Evolutionary conservation across 306 rosid species (phyloP).

Genomic region (Comarum palustre): DNA sequence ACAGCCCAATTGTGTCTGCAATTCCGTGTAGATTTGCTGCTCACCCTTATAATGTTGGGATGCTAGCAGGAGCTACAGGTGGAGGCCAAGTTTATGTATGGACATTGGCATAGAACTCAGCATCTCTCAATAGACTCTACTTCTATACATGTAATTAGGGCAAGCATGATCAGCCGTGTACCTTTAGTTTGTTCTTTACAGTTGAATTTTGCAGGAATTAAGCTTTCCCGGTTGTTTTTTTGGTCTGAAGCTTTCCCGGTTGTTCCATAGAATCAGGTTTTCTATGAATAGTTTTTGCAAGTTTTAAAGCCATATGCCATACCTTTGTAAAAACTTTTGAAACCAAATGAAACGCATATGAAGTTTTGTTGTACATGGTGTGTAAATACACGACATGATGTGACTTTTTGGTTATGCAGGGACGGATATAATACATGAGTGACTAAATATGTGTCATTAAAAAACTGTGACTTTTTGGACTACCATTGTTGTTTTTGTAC

Average conservation of each 20-base stretch:
- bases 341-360: too few relatives aligned
- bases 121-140: neutral
- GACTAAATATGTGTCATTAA: too few relatives aligned
- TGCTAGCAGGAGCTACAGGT: slow-evolving; percentile 46
- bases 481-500: neutral
- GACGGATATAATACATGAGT: too few relatives aligned
- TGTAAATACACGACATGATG: too few relatives aligned
- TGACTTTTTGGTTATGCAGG: too few relatives aligned
- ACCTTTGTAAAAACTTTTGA: too few relatives aligned
- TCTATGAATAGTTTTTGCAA: neutral
- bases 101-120: slow-evolving; percentile 19
- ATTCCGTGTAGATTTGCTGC: slow-evolving; percentile 77
- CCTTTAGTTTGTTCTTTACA: neutral
- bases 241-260: too few relatives aligned
- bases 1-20: slow-evolving; percentile 66
- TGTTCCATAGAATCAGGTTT: neutral
- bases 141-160: neutral
- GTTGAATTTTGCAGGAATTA: neutral
- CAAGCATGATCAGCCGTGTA: neutral
- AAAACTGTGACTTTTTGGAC: too few relatives aligned
- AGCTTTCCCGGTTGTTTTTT: neutral
- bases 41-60: slow-evolving; percentile 49
- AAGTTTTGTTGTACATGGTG: too few relatives aligned
- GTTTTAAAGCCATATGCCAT: neutral
- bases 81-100: slow-evolving; percentile 53